phyloP scores from a whole-genome alignment of 306 rosid genomes.

The Boehmeria nivea region DNA sequence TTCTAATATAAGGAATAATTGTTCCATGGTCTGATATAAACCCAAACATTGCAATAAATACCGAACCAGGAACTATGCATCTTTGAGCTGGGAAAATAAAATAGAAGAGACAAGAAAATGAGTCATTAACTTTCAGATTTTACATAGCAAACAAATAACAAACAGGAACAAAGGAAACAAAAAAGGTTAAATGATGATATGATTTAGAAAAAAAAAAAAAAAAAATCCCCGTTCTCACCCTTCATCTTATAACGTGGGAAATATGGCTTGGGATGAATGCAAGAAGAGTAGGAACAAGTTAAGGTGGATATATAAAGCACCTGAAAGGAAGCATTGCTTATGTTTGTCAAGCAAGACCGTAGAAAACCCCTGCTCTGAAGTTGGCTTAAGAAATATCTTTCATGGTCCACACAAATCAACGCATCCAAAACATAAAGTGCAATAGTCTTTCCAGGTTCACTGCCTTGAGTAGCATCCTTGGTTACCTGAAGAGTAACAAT shows the following conservation, averaged over 20 bases:
- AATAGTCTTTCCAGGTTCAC: conserved; percentile 92
- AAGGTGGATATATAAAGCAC: conserved; percentile 39
- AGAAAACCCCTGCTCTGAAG: conserved; percentile 92
- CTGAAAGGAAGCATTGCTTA: conserved; percentile 74
- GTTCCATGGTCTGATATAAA: no score
- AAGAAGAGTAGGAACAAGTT: no score
- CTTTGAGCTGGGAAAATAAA: no score
- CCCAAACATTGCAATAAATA: background rate
- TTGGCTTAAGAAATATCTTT: conserved; percentile 70
- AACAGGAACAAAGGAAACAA: background rate
- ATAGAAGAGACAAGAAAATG: no score
- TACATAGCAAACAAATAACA: no score
- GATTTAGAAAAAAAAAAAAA: background rate
- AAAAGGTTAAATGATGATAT: background rate
- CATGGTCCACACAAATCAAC: conserved; percentile 82
- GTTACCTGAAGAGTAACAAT: conserved; percentile 47
- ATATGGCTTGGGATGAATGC: no score
- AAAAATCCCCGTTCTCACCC: no score
- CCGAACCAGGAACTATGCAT: no score
- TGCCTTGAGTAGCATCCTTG: conserved; percentile 87
- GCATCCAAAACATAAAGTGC: conserved; percentile 83
- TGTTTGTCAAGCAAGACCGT: conserved; percentile 72
- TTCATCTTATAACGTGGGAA: no score
- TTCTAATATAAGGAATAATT: no score
- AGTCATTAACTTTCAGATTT: no score